Percentiles rank a stretch among this genome's conserved stretches.
Conservation (phyloP, 495 filamentous ascomycete genomes). For the Pyronema omphalodes region DNA sequence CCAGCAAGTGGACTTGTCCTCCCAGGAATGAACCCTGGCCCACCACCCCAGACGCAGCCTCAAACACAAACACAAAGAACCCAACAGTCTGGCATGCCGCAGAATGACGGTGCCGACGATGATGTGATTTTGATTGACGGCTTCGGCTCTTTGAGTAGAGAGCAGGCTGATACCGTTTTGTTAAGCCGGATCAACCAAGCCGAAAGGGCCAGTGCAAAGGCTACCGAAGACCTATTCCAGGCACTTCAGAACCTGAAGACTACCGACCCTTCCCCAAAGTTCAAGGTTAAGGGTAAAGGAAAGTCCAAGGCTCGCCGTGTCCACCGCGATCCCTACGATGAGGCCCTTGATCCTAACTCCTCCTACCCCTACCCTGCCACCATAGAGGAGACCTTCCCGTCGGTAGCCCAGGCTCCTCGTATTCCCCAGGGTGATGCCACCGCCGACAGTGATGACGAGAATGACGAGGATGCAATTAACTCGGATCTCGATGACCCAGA, state of each 20-base stretch:
- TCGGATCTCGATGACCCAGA: conserved; percentile 93
- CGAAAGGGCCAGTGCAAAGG: conserved; percentile 18
- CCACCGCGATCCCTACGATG: conserved; percentile 19
- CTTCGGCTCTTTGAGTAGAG: conserved; percentile 23
- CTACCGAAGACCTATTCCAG: conserved; percentile 18
- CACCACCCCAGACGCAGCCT: conserved; percentile 11
- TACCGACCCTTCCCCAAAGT: conserved; percentile 21
- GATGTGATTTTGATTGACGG: conserved; percentile 31
- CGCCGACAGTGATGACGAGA: conserved; percentile 46
- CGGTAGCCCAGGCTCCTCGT: not conserved
- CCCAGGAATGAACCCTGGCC: conserved; percentile 12
- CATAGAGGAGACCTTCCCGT: not conserved
- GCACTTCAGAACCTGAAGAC: conserved; percentile 27
- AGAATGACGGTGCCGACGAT: conserved; percentile 56
- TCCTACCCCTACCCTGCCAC: conserved; percentile 21
- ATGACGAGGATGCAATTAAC: conserved; percentile 93
- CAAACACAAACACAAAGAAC: conserved; percentile 24
- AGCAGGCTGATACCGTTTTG: conserved; percentile 20
- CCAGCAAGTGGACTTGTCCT: conserved; percentile 18
- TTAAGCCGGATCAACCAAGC: conserved; percentile 15
- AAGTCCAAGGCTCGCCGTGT: conserved; percentile 24
- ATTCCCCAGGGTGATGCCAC: conserved; percentile 43
- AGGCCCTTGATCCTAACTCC: conserved; percentile 15
- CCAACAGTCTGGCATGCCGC: conserved; percentile 31
- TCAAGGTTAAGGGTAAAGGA: conserved; percentile 20